A percentile compares a stretch with the other conserved stretches of the same genome.
phyloP scores from a whole-genome alignment of 495 filamentous ascomycete genomes.

The Oidiodendron maius region DNA sequence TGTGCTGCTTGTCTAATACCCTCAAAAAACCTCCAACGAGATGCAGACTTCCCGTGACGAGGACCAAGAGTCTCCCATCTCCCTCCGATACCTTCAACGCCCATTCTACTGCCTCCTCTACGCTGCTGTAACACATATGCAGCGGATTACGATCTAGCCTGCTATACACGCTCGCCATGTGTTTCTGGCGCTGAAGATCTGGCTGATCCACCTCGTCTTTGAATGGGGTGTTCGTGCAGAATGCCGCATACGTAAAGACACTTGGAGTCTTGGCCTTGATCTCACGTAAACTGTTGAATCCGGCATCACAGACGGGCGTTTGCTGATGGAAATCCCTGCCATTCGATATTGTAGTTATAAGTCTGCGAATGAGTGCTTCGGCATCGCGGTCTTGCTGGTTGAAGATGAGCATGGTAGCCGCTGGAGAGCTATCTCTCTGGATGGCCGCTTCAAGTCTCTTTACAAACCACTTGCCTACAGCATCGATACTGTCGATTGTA shows the following conservation, averaged over 20 bases:
- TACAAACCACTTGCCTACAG: conserved; percentile 75
- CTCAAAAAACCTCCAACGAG: conserved; percentile 77
- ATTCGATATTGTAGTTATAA: conserved; percentile 27
- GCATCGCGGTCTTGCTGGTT: conserved; percentile 88
- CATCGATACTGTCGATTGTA: conserved; percentile 78
- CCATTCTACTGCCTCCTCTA: conserved; percentile 78
- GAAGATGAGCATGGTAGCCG: conserved; percentile 63
- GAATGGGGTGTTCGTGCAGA: conserved; percentile 68
- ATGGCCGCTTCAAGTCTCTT: conserved; percentile 61
- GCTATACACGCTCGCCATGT: background rate
- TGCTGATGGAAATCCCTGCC: background rate
- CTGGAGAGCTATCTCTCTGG: conserved; percentile 43
- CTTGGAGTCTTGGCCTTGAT: conserved; percentile 5
- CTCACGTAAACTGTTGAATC: background rate
- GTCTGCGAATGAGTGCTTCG: conserved; percentile 45
- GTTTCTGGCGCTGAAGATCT: background rate
- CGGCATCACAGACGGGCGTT: background rate
- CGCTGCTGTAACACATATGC: conserved; percentile 36
- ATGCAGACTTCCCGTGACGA: conserved; percentile 83
- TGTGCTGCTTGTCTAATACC: conserved; percentile 53
- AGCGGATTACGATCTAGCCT: background rate
- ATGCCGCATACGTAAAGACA: conserved; percentile 65
- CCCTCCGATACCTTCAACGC: conserved; percentile 44
- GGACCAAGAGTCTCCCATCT: conserved; percentile 25
- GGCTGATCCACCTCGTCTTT: conserved; percentile 7